These are phyloP conservation scores for Argentina anserina DNA, from an alignment of 306 rosid genomes.

Conservation along the genomic window DNA sequence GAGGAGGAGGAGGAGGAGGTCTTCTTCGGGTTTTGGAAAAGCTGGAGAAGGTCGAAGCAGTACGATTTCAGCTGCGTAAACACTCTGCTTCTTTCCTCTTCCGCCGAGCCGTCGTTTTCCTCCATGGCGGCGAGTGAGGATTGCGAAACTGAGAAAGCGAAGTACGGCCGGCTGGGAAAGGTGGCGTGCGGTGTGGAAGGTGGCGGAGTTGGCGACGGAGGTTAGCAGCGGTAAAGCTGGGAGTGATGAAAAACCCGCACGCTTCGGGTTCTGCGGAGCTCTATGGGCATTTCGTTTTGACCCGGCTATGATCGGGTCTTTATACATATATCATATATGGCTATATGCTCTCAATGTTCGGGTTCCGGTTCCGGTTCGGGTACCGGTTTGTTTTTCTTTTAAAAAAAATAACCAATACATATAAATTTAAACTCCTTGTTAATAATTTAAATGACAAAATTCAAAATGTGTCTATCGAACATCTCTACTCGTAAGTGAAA, in stretches of 20 bases:
- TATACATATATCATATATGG: too few relatives aligned
- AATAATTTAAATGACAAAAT: too few relatives aligned
- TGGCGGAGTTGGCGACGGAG: not conserved
- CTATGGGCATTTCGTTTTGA: not conserved
- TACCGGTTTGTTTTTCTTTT: too few relatives aligned
- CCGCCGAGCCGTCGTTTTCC: slow-evolving; percentile 24
- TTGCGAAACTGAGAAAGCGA: slow-evolving; percentile 1
- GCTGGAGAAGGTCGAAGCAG: slow-evolving; percentile 68
- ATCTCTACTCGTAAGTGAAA: too few relatives aligned
- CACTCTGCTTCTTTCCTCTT: slow-evolving; percentile 28
- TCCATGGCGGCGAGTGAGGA: slow-evolving; percentile 30
- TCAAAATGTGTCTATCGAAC: too few relatives aligned
- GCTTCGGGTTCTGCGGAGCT: not conserved
- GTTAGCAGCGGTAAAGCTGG: not conserved
- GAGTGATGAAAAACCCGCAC: not conserved
- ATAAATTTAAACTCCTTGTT: too few relatives aligned
- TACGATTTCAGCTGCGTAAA: slow-evolving; percentile 53
- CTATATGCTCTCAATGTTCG: too few relatives aligned
- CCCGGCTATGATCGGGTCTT: not conserved
- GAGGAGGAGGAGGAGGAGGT: slow-evolving; percentile 47
- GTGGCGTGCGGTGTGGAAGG: not conserved
- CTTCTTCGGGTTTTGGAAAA: slow-evolving; percentile 56
- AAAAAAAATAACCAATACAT: too few relatives aligned
- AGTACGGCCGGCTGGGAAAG: not conserved
- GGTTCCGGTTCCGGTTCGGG: not conserved